Evolutionary conservation across 257 asterid genomes (phyloP).

Genomic region (Coffea eugenioides): DNA sequence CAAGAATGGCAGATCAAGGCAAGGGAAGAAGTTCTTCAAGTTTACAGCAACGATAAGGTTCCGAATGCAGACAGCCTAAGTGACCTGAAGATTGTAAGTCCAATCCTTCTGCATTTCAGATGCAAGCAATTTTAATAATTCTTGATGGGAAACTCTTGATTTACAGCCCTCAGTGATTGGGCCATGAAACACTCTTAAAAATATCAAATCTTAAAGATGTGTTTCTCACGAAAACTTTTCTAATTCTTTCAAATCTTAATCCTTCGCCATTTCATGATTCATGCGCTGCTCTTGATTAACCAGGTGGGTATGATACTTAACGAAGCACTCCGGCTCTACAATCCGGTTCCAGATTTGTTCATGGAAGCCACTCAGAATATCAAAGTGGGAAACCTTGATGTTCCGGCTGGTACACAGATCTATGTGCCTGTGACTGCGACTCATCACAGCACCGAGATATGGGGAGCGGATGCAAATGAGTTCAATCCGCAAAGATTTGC

Average conservation of each 20-base stretch:
- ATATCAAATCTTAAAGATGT: background rate
- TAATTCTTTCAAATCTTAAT: too few relatives aligned
- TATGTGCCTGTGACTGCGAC: constrained; percentile 45
- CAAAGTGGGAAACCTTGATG: constrained; percentile 49
- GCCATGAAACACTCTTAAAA: background rate
- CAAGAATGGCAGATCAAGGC: constrained; percentile 69
- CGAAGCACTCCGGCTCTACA: constrained; percentile 62
- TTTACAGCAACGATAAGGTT: constrained; percentile 28
- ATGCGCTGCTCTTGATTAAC: background rate
- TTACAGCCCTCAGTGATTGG: background rate
- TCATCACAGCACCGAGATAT: constrained; percentile 44
- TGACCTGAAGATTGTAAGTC: constrained; percentile 35
- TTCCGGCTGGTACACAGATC: constrained; percentile 58
- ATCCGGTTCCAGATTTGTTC: constrained; percentile 41
- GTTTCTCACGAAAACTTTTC: background rate
- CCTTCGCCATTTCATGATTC: background rate
- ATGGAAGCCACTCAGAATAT: constrained; percentile 40
- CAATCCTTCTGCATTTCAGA: background rate
- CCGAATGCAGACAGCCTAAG: constrained; percentile 32
- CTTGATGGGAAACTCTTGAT: background rate
- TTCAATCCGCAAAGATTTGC: constrained; percentile 40
- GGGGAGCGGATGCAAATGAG: constrained; percentile 43
- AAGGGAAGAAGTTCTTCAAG: constrained; percentile 47
- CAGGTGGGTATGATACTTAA: constrained; percentile 61
- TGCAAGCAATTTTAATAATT: background rate